phyloP scores from a whole-genome alignment of 352 stramenopile species.

The Pythium sukuiense region DNA sequence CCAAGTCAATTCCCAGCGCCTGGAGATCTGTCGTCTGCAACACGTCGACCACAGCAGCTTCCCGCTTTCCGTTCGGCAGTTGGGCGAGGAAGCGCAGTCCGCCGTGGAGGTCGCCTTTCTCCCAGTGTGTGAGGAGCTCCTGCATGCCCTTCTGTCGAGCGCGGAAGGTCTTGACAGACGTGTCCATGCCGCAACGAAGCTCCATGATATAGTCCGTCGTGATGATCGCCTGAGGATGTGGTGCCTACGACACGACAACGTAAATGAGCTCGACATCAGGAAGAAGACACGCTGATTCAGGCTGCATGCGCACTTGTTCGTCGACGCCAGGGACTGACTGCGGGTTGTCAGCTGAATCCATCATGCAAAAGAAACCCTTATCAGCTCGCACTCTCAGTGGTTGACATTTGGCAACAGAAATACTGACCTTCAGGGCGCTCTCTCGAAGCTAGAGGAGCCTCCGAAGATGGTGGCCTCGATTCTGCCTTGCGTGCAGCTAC shows the following conservation, averaged over 20 bases:
- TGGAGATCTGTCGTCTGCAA: slow-evolving; percentile 64
- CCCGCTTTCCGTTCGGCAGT: slow-evolving; percentile 66
- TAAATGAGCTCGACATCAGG: neutral
- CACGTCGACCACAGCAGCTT: slow-evolving; percentile 73
- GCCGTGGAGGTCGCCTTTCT: slow-evolving; percentile 68
- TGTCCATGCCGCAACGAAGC: slow-evolving; percentile 84
- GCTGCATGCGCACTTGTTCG: neutral
- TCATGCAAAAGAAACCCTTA: neutral
- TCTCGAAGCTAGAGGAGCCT: neutral
- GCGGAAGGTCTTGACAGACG: slow-evolving; percentile 71
- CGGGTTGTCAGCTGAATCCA: neutral
- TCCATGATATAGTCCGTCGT: slow-evolving; percentile 81
- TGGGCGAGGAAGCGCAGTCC: slow-evolving; percentile 65
- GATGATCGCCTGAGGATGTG: slow-evolving; percentile 25
- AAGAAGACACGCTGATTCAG: neutral
- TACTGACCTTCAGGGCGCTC: neutral
- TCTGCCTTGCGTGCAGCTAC: neutral
- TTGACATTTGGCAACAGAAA: neutral
- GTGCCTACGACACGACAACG: neutral
- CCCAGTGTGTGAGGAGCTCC: slow-evolving; percentile 67
- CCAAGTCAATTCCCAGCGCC: slow-evolving; percentile 65
- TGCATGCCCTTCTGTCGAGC: slow-evolving; percentile 68
- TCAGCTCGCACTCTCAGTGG: neutral
- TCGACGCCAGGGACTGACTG: neutral
- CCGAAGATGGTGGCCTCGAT: neutral